Percentiles rank a stretch among this genome's conserved stretches.
Conservation (phyloP, 805 yeast genomes). For the Starmerella bacillaris region DNA sequence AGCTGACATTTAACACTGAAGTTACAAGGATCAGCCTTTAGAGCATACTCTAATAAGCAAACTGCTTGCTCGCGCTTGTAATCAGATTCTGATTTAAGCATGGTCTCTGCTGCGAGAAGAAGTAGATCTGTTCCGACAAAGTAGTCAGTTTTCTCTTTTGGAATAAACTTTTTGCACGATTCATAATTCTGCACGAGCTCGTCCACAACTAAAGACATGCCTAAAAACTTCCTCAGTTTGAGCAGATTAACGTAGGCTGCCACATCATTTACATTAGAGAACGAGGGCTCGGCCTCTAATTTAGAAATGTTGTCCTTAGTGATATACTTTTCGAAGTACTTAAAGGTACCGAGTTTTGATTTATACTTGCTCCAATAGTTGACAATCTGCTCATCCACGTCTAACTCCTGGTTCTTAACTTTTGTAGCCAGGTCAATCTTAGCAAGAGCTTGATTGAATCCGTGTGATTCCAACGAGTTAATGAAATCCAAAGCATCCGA, state of each 20-base stretch:
- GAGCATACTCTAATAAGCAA: constrained; percentile 39
- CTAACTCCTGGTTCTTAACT: constrained; percentile 14
- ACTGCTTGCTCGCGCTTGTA: constrained; percentile 26
- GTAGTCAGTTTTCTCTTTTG: constrained; percentile 40
- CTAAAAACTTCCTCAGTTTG: constrained; percentile 31
- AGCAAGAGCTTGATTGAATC: constrained; percentile 45
- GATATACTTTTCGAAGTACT: constrained; percentile 33
- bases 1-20: constrained; percentile 58
- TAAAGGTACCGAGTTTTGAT: constrained; percentile 44
- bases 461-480: constrained; percentile 17
- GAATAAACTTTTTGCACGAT: constrained; percentile 22
- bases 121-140: constrained; percentile 51
- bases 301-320: constrained; percentile 15
- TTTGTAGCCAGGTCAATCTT: constrained; percentile 29
- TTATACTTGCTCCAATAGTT: constrained; percentile 32
- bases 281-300: constrained; percentile 13
- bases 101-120: constrained; percentile 33
- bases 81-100: constrained; percentile 12
- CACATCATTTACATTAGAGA: no score
- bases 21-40: constrained; percentile 45
- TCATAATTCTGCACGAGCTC: constrained; percentile 28
- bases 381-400: neutral
- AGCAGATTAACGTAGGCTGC: constrained; percentile 26
- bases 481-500: constrained; percentile 24
- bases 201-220: constrained; percentile 16